phyloP scores from a whole-genome alignment of 2,329 filamentous ascomycete species.

The Aspergillus japonicus region DNA sequence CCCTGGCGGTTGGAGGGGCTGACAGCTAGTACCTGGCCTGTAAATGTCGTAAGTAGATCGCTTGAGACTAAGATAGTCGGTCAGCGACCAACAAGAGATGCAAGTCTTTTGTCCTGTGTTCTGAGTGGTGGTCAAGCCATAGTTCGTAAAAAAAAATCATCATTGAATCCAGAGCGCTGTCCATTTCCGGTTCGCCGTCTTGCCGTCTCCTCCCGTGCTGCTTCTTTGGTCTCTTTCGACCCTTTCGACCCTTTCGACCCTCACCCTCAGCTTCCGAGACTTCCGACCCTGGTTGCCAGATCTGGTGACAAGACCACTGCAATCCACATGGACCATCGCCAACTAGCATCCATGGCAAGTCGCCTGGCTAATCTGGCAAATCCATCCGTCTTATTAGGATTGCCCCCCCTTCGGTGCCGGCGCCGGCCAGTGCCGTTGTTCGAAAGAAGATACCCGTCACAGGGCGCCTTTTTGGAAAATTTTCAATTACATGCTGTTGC shows the following conservation, averaged over 20 bases:
- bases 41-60: neutral
- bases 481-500: conserved; percentile 11
- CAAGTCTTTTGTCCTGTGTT: neutral
- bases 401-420: conserved; percentile 11
- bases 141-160: neutral
- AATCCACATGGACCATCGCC: conserved; percentile 20
- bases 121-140: neutral
- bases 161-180: conserved; percentile 2
- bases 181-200: conserved; percentile 9
- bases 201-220: conserved; percentile 16
- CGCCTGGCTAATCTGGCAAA: conserved; percentile 17
- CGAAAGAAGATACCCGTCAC: neutral
- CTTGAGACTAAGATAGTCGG: neutral
- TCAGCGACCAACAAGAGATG: neutral
- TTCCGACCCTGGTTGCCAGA: conserved; percentile 14
- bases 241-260: conserved; percentile 15
- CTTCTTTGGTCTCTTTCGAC: conserved; percentile 20
- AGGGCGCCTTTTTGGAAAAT: conserved; percentile 5
- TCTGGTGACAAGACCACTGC: conserved; percentile 20
- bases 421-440: conserved; percentile 8
- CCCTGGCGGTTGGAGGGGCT: neutral
- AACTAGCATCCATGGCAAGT: conserved; percentile 22
- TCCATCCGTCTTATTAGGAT: conserved; percentile 20
- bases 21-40: too few relatives aligned
- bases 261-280: neutral